Evolutionary conservation across 164 flowering plant species (phyloP).

Genomic region (Euptelea pleiosperma): DNA sequence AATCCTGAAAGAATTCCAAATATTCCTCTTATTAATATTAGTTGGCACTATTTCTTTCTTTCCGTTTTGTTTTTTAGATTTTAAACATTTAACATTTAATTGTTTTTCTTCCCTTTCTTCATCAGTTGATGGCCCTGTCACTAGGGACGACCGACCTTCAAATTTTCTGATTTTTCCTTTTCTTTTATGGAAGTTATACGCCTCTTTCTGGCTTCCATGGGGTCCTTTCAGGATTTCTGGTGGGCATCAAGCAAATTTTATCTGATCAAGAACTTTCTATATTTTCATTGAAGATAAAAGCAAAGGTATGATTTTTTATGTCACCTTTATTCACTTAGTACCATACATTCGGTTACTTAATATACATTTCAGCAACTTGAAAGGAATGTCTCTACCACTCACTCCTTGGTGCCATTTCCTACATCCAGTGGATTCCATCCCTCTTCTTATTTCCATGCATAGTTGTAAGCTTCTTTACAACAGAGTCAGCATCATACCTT

Average conservation of each 20-base stretch:
- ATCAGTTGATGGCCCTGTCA: too few species aligned
- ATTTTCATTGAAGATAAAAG: not conserved
- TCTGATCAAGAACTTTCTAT: constrained; percentile 1
- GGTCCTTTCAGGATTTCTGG: constrained; percentile 75
- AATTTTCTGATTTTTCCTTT: too few species aligned
- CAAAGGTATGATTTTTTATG: not conserved
- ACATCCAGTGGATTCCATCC: constrained; percentile 86
- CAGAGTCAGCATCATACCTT: constrained; percentile 64
- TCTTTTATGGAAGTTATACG: constrained; percentile 48
- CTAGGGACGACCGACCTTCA: not conserved
- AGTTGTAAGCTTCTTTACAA: constrained; percentile 54
- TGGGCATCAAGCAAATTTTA: constrained; percentile 28
- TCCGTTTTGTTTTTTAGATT: too few species aligned
- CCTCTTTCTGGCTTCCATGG: constrained; percentile 97
- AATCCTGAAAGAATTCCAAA: not conserved
- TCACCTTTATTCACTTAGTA: not conserved
- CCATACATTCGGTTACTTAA: not conserved
- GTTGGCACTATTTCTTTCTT: too few species aligned
- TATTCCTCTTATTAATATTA: too few species aligned
- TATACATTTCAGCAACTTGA: not conserved
- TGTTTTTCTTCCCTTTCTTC: not conserved
- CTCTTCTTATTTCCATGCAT: constrained; percentile 50
- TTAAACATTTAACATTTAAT: too few species aligned
- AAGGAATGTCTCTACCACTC: constrained; percentile 5
- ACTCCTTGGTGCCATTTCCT: constrained; percentile 1